These are phyloP conservation scores for Pleurotus tuoliensis DNA, from an alignment of 768 basidiomycete species.

Conservation along the genomic window DNA sequence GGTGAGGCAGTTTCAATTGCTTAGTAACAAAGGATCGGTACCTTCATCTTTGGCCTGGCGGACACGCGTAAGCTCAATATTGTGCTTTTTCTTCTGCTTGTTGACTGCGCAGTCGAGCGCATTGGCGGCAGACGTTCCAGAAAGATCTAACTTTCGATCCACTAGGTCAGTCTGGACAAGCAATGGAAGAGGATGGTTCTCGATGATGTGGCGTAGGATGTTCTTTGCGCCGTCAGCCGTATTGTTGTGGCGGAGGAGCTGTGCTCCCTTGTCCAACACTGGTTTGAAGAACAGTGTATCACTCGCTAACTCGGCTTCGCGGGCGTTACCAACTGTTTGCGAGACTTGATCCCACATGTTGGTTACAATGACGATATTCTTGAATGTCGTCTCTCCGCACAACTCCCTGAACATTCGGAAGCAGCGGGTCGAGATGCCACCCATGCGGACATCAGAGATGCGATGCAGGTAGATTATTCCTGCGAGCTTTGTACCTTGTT, in stretches of 20 bases:
- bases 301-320: constrained; percentile 41
- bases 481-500: constrained; percentile 23
- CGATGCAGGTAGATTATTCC: constrained; percentile 42
- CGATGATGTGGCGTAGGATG: constrained; percentile 28
- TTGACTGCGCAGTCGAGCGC: constrained; percentile 10
- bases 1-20: not conserved
- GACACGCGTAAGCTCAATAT: constrained; percentile 1
- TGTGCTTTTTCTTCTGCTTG: constrained; percentile 4
- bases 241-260: constrained; percentile 38
- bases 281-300: constrained; percentile 48
- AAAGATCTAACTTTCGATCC: constrained; percentile 19
- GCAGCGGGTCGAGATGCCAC: constrained; percentile 35
- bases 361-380: constrained; percentile 43
- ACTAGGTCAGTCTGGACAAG: constrained; percentile 19
- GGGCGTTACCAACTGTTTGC: constrained; percentile 25
- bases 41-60: constrained; percentile 5
- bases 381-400: constrained; percentile 36
- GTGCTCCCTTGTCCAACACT: constrained; percentile 46
- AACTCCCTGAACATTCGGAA: constrained; percentile 42
- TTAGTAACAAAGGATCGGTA: not conserved
- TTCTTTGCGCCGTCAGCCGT: constrained; percentile 26
- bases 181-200: constrained; percentile 12
- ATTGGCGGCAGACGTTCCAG: constrained; percentile 29
- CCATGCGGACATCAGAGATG: constrained; percentile 35
- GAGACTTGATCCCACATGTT: constrained; percentile 42